Conservation (phyloP, 176 grass and related monocot genomes). For the Tillandsia leiboldiana region DNA sequence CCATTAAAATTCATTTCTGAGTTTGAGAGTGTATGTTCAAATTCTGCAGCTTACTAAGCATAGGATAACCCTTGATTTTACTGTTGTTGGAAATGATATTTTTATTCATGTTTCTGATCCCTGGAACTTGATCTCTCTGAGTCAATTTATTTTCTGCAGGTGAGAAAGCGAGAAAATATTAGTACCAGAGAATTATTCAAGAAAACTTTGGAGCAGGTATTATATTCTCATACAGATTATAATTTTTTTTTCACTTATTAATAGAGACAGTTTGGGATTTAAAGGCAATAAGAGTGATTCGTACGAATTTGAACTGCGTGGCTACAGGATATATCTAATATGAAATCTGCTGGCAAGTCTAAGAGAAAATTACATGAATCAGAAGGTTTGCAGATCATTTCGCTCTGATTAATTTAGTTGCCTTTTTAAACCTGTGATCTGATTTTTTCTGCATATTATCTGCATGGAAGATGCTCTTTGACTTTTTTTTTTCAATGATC, state of each 20-base stretch:
- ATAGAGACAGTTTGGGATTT: not conserved
- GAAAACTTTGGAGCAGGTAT: constrained; percentile 59
- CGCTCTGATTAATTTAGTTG: not conserved
- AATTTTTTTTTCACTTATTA: not conserved
- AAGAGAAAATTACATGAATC: constrained; percentile 1
- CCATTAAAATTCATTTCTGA: constrained; percentile 55
- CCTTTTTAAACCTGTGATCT: not conserved
- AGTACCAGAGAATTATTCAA: constrained; percentile 41
- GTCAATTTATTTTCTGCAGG: constrained; percentile 33
- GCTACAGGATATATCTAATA: constrained; percentile 9
- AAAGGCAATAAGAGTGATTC: not conserved
- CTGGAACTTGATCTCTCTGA: not conserved
- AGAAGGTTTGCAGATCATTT: constrained; percentile 7
- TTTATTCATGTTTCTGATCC: not conserved
- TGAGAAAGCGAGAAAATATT: constrained; percentile 66
- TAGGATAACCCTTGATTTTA: constrained; percentile 2
- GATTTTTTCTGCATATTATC: not conserved
- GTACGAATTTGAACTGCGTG: not conserved
- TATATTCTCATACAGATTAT: not conserved
- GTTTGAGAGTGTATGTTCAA: constrained; percentile 73
- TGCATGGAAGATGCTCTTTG: not conserved
- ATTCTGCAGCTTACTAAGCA: constrained; percentile 6
- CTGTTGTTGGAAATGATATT: constrained; percentile 3
- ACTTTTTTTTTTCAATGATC: not conserved
- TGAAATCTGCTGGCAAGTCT: constrained; percentile 4